Evolutionary conservation across 2,329 filamentous ascomycete genomes (phyloP).

Genomic region (Fusarium sp.): DNA sequence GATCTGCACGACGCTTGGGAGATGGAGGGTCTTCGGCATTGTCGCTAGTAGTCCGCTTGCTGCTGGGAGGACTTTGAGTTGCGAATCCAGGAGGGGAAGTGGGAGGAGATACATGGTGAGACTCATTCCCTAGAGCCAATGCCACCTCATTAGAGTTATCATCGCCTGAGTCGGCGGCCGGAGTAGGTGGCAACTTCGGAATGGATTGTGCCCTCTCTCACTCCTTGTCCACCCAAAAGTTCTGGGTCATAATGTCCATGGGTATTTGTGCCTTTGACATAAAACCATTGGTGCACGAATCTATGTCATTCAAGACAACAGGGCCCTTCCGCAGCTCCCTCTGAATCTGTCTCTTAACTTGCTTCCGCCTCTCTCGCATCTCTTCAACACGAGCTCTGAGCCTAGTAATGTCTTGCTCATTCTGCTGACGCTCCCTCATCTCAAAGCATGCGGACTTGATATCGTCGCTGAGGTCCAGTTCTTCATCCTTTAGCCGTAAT

Average conservation of each 20-base stretch:
- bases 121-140: not conserved
- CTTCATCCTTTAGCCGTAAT: not conserved
- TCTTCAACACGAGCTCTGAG: not conserved
- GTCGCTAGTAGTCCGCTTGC: not conserved
- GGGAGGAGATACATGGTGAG: no score
- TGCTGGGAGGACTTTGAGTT: accelerated
- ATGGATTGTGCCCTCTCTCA: not conserved
- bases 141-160: not conserved
- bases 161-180: not conserved
- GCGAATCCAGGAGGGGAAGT: accelerated
- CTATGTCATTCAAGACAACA: accelerated
- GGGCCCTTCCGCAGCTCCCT: not conserved
- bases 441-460: no score
- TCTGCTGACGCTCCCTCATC: not conserved
- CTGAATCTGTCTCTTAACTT: not conserved
- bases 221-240: not conserved
- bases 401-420: not conserved
- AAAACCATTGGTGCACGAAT: not conserved
- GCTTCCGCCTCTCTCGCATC: not conserved
- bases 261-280: not conserved
- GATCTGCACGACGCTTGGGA: not conserved
- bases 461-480: not conserved
- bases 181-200: not conserved
- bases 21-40: accelerated
- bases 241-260: not conserved